A percentile compares a stretch with the other conserved stretches of the same genome.
Conservation (phyloP, 148 eudicot species). For the Vaccinium darrowii region DNA sequence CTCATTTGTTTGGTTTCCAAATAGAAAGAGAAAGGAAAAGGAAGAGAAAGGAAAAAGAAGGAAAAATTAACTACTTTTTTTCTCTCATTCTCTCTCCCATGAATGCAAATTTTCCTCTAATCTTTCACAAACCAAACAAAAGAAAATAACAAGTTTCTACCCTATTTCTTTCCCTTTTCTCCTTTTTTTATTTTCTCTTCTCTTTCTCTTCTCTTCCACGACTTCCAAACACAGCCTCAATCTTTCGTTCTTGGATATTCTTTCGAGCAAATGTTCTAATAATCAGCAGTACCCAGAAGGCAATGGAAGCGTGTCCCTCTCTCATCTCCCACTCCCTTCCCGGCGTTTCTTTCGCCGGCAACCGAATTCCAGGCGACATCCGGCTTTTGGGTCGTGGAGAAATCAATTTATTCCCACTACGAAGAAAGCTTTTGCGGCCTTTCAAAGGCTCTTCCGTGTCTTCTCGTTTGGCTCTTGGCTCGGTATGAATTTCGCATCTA, state of each 20-base stretch:
- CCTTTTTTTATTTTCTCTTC: too few species aligned
- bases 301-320: conserved; percentile 5
- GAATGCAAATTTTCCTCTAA: too few species aligned
- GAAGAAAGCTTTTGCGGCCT: conserved; percentile 11
- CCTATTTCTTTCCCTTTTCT: too few species aligned
- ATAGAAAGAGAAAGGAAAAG: too few species aligned
- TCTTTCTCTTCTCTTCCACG: too few species aligned
- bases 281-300: neutral
- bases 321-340: conserved; percentile 16
- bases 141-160: too few species aligned
- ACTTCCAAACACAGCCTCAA: too few species aligned
- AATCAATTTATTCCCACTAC: conserved; percentile 3
- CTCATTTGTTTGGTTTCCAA: too few species aligned
- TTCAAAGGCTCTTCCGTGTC: conserved; percentile 28
- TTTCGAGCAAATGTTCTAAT: conserved; percentile 2
- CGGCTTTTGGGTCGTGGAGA: conserved; percentile 16
- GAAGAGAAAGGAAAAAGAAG: too few species aligned
- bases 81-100: too few species aligned
- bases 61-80: too few species aligned
- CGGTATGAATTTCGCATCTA: conserved; percentile 30
- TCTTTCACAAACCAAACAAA: too few species aligned
- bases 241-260: neutral
- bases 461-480: conserved; percentile 47
- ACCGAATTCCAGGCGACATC: conserved; percentile 17
- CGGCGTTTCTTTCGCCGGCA: conserved; percentile 16